Percentiles rank a stretch among this genome's conserved stretches.
Conservation (phyloP, 805 yeast species). For the Sungouiozyma intestinalis region DNA sequence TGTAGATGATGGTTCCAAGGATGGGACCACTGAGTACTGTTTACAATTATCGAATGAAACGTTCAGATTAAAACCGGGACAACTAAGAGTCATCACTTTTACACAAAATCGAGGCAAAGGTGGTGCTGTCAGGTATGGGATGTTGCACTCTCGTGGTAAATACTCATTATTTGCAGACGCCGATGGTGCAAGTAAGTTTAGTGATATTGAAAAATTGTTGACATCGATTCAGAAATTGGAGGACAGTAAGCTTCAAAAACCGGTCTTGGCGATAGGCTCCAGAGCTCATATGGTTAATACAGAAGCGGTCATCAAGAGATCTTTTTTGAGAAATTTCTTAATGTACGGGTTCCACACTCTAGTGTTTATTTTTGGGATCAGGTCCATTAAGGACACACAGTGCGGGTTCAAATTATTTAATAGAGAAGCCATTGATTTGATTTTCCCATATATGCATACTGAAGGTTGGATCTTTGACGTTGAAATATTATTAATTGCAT, state of each 20-base stretch:
- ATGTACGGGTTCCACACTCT: conserved; percentile 88
- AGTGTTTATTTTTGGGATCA: conserved; percentile 80
- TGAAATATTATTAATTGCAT: conserved; percentile 75
- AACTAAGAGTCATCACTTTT: conserved; percentile 60
- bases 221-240: conserved; percentile 30
- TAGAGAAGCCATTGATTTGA: conserved; percentile 46
- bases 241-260: conserved; percentile 16
- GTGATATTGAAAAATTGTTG: conserved; percentile 50
- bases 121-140: conserved; percentile 93
- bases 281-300: conserved; percentile 95
- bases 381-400: conserved; percentile 84
- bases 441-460: conserved; percentile 88
- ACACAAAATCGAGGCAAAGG: conserved; percentile 83
- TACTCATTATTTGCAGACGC: conserved; percentile 89
- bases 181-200: conserved; percentile 86
- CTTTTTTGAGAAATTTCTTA: conserved; percentile 75
- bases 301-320: conserved; percentile 92
- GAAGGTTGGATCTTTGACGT: conserved; percentile 99
- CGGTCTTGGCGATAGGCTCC: conserved; percentile 78
- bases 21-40: conserved; percentile 68
- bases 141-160: conserved; percentile 62
- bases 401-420: conserved; percentile 95
- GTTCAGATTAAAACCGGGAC: conserved; percentile 42
- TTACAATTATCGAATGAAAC: conserved; percentile 41
- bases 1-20: conserved; percentile 87